phyloP scores from a whole-genome alignment of 257 asterid genomes.

The Verbena officinalis region DNA sequence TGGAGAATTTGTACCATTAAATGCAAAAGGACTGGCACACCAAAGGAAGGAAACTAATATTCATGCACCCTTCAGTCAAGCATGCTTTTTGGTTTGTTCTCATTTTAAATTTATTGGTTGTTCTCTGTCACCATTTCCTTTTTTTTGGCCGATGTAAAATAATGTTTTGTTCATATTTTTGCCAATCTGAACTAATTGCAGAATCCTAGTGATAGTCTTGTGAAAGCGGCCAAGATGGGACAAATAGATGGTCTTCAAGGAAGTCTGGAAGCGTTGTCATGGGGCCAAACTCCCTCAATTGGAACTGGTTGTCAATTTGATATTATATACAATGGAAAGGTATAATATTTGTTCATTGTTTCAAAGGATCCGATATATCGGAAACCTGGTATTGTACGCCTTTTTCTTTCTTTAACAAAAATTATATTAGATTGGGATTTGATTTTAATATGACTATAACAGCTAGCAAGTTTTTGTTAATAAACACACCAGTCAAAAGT shows the following conservation, averaged over 20 bases:
- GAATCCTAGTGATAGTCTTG: constrained; percentile 69
- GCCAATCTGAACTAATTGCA: constrained; percentile 42
- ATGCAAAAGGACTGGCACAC: constrained; percentile 67
- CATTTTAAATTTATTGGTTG: constrained; percentile 16
- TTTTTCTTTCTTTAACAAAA: background rate
- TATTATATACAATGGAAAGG: constrained; percentile 66
- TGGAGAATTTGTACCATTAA: constrained; percentile 78
- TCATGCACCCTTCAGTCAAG: constrained; percentile 75
- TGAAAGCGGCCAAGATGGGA: constrained; percentile 79
- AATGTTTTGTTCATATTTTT: constrained; percentile 18
- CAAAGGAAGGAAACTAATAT: constrained; percentile 73
- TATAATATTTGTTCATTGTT: constrained; percentile 29
- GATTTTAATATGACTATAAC: background rate
- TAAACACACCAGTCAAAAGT: too few relatives aligned
- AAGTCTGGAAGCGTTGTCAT: constrained; percentile 75
- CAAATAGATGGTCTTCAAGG: constrained; percentile 70
- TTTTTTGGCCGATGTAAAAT: constrained; percentile 12
- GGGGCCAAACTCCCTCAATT: constrained; percentile 85
- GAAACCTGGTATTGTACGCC: background rate
- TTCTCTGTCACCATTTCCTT: constrained; percentile 13
- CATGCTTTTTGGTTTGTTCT: constrained; percentile 72
- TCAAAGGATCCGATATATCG: constrained; percentile 13
- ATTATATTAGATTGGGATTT: background rate
- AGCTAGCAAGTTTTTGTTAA: too few relatives aligned
- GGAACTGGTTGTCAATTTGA: constrained; percentile 83